A percentile compares a stretch with the other conserved stretches of the same genome.
Evolutionary conservation across 177 flowering plant genomes (phyloP).

Genomic region (Vitis hybrid): DNA sequence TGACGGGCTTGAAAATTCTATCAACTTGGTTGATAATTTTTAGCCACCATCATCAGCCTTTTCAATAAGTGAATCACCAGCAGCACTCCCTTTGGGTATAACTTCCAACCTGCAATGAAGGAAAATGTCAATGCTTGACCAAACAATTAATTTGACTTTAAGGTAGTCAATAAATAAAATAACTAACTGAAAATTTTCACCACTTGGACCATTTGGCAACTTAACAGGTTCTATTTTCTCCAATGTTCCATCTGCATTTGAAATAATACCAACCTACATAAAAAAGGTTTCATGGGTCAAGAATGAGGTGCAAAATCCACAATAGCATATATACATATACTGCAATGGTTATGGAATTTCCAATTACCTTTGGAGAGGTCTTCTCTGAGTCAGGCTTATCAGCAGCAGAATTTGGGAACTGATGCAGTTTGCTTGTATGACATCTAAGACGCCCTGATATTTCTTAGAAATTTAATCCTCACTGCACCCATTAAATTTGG

Average conservation of each 20-base stretch:
- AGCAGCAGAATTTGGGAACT: constrained; percentile 8
- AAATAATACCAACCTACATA: constrained; percentile 20
- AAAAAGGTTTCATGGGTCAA: neutral
- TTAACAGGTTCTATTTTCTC: constrained; percentile 9
- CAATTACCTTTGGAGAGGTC: constrained; percentile 26
- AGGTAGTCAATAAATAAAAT: neutral
- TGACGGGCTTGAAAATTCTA: constrained; percentile 9
- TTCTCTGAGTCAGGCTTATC: constrained; percentile 7
- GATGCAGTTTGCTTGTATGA: neutral
- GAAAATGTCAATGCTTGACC: no score
- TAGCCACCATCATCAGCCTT: constrained; percentile 8
- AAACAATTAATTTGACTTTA: neutral
- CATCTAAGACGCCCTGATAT: constrained; percentile 9
- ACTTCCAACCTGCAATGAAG: constrained; percentile 19
- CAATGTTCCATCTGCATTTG: constrained; percentile 3
- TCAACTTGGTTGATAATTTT: neutral
- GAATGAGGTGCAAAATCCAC: constrained; percentile 1
- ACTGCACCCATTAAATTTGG: constrained; percentile 9
- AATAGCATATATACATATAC: neutral
- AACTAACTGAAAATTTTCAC: constrained; percentile 19
- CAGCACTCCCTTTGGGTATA: constrained; percentile 10
- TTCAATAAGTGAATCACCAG: constrained; percentile 7
- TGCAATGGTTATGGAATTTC: neutral
- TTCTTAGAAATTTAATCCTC: constrained; percentile 13
- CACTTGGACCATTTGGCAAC: constrained; percentile 9